Evolutionary conservation across 163 green algal species (phyloP), one percentile per base, ranked within the genome.

Genomic region (Smithsoniella earleae): DNA sequence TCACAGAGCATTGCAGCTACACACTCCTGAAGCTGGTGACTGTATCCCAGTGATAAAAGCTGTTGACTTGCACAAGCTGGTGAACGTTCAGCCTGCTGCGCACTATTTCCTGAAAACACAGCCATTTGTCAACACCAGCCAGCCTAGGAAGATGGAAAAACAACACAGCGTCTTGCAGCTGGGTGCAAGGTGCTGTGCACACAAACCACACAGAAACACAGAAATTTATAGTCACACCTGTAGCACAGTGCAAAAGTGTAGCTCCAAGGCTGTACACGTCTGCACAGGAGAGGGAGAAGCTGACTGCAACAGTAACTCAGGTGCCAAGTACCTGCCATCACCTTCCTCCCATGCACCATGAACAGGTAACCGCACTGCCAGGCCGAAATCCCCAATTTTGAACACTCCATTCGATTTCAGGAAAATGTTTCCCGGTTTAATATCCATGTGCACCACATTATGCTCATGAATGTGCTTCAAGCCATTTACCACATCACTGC

Each of bases 401-500:
- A 69, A 69, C 1, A 40, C 5, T 43, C 58, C 58, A 38, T 5
- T 45, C 3, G 58, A 5, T 43, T 69, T 36, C 0, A 69, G 25
- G 58, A 69, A 69, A 18, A 69, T 69, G 25, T 69, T 69, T 43
- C 43, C 58, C 43, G 58, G 58, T 69, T 69, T 69, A 13, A 69
- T 69, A 34, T 69, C 58, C 58, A 69, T 69, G 58, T 69, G 58
- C n/a, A 69, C 27, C 8, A 69, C 58, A 34, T 36, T 36, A 34
- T 69, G 20, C 22, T 30, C 58, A 69, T 69, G 58, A 6, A 69
- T 69, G 34, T 69, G 58, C 25, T 36, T 30, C 18, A 69, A 34
- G 27, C 58, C 58, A 38, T 69, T 30, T 13, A 13, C 58, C 22
- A 31, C 58, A 69, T 69, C 58, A 38, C 58, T 69, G 58, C 58